Conservation (phyloP, 805 yeast genomes). For the Yarrowia yakushimensis region DNA sequence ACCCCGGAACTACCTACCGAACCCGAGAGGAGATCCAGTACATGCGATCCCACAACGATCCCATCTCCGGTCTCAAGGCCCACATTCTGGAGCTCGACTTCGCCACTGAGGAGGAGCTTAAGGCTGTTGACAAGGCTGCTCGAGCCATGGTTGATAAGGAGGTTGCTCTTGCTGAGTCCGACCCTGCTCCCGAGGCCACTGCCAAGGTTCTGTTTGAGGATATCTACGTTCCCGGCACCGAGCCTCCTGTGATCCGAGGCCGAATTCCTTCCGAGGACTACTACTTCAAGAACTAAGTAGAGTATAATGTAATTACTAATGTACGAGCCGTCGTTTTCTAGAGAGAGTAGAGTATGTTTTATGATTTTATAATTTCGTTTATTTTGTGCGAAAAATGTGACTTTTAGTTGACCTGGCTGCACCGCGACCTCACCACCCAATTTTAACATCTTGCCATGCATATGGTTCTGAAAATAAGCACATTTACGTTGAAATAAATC, state of each 20-base stretch:
- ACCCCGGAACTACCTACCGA: conserved; percentile 99
- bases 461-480: conserved; percentile 18
- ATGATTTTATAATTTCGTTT: not conserved
- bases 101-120: conserved; percentile 93
- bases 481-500: not conserved
- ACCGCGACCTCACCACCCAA: not conserved
- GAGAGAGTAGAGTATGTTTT: not conserved
- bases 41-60: conserved; percentile 98
- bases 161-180: conserved; percentile 86
- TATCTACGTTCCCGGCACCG: conserved; percentile 92
- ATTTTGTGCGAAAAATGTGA: not conserved
- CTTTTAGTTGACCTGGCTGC: not conserved
- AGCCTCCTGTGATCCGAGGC: conserved; percentile 90
- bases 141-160: conserved; percentile 94
- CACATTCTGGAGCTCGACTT: conserved; percentile 75
- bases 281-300: conserved; percentile 51
- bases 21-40: conserved; percentile 99
- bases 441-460: not conserved
- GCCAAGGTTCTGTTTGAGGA: conserved; percentile 94
- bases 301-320: conserved; percentile 18
- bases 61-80: conserved; percentile 92
- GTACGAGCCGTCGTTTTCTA: not conserved
- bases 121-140: conserved; percentile 91
- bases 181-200: conserved; percentile 94
- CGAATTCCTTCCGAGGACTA: conserved; percentile 95